phyloP scores from a whole-genome alignment of 1,284 basidiomycete genomes.

The Apiotrichum akiyoshidainum region DNA sequence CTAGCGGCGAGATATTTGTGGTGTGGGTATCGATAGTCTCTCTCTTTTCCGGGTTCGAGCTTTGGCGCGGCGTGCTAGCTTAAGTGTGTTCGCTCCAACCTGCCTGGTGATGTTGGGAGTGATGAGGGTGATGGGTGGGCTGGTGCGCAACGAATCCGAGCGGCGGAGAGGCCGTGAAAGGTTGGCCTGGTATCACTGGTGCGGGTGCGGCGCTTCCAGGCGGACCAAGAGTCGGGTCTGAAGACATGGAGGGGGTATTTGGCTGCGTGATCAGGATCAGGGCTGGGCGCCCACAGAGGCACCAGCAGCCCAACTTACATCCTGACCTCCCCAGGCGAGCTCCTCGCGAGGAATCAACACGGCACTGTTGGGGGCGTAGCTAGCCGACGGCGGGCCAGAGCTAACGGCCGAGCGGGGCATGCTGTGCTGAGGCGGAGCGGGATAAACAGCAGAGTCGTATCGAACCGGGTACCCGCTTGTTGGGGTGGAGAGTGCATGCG shows the following conservation, averaged over 20 bases:
- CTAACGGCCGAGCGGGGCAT: constrained; percentile 25
- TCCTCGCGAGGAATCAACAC: constrained; percentile 8
- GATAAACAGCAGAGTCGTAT: constrained; percentile 37
- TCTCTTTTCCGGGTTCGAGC: too few relatives aligned
- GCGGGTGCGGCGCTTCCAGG: background rate
- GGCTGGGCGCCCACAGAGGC: constrained; percentile 20
- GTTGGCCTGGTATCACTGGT: background rate
- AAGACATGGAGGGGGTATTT: background rate
- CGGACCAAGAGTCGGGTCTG: background rate
- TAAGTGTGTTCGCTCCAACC: too few relatives aligned
- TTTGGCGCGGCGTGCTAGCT: too few relatives aligned
- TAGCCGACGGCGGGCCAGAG: constrained; percentile 1
- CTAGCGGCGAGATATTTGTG: too few relatives aligned
- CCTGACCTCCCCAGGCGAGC: constrained; percentile 22
- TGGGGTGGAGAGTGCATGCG: constrained; percentile 26
- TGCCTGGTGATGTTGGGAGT: too few relatives aligned
- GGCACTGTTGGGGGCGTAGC: constrained; percentile 4
- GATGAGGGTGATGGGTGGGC: too few relatives aligned
- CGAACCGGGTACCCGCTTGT: constrained; percentile 25
- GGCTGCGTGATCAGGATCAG: constrained; percentile 10
- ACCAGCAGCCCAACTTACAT: constrained; percentile 22
- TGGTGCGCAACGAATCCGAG: too few relatives aligned
- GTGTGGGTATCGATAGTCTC: too few relatives aligned
- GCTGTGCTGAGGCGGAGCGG: constrained; percentile 25
- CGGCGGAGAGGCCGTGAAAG: background rate